phyloP scores from a whole-genome alignment of 345 rosid genomes.

The Bruguiera sexangula region DNA sequence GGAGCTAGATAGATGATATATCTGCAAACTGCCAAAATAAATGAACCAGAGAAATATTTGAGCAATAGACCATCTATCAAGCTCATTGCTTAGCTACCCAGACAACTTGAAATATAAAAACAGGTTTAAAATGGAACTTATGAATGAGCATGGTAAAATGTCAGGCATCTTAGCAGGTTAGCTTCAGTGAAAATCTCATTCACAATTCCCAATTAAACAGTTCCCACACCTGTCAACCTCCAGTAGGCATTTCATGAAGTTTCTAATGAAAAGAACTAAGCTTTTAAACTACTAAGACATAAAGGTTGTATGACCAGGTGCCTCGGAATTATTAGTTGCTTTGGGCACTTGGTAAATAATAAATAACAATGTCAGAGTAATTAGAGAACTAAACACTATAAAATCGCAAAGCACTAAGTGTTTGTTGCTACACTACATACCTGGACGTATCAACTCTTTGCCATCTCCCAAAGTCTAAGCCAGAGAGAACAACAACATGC shows the following conservation, averaged over 20 bases:
- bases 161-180: not conserved
- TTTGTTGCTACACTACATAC: conserved; percentile 32
- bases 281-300: not conserved
- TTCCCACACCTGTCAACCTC: not conserved
- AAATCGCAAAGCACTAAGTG: not conserved
- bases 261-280: not conserved
- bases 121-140: not conserved
- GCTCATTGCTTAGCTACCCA: not conserved
- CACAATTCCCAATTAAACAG: not conserved
- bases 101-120: not conserved
- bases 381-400: not conserved
- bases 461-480: conserved; percentile 89
- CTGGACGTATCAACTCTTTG: conserved; percentile 75
- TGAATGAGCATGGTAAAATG: not conserved
- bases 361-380: not conserved
- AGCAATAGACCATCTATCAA: not conserved
- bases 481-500: conserved; percentile 63
- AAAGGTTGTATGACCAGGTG: not conserved
- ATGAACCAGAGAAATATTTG: not conserved
- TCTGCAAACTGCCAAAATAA: conserved; percentile 48
- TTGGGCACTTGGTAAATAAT: not conserved
- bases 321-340: not conserved
- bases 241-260: not conserved
- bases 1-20: conserved; percentile 60
- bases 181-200: not conserved